These are phyloP conservation scores for Fusarium newnesense DNA, from an alignment of 2,329 filamentous ascomycete genomes.

Conservation along the genomic window DNA sequence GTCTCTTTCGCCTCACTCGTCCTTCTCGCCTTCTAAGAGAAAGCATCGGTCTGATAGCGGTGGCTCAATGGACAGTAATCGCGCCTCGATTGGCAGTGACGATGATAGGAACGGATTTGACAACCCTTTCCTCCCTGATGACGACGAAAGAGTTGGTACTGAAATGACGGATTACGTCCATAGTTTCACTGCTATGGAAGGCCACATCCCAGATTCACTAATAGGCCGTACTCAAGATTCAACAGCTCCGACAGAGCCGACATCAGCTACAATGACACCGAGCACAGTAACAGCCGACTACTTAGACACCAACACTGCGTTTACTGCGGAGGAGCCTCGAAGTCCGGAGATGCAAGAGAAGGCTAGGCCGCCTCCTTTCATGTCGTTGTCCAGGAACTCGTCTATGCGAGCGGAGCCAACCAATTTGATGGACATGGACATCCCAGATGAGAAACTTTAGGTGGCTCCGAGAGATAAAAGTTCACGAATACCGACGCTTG, in stretches of 20 bases:
- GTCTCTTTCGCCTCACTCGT: constrained; percentile 47
- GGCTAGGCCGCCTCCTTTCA: constrained; percentile 42
- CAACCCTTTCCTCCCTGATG: constrained; percentile 47
- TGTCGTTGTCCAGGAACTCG: constrained; percentile 35
- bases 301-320: constrained; percentile 2
- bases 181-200: constrained; percentile 24
- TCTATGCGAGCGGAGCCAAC: constrained; percentile 38
- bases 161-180: constrained; percentile 40
- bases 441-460: constrained; percentile 40
- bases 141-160: constrained; percentile 35
- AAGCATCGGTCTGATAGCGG: constrained; percentile 58
- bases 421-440: constrained; percentile 52
- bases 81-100: constrained; percentile 56
- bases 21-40: constrained; percentile 56
- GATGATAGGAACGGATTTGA: constrained; percentile 49
- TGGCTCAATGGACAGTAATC: constrained; percentile 59
- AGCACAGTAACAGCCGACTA: constrained; percentile 40
- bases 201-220: constrained; percentile 21
- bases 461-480: background rate
- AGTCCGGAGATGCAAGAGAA: constrained; percentile 60
- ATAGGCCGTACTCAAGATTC: constrained; percentile 19
- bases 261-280: constrained; percentile 43
- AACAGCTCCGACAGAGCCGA: constrained; percentile 29
- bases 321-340: constrained; percentile 34
- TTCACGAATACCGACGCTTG: background rate